A percentile compares a stretch with the other conserved stretches of the same genome.
Evolutionary conservation across 352 stramenopile genomes (phyloP).

Genomic region (Vaucheria bursata): DNA sequence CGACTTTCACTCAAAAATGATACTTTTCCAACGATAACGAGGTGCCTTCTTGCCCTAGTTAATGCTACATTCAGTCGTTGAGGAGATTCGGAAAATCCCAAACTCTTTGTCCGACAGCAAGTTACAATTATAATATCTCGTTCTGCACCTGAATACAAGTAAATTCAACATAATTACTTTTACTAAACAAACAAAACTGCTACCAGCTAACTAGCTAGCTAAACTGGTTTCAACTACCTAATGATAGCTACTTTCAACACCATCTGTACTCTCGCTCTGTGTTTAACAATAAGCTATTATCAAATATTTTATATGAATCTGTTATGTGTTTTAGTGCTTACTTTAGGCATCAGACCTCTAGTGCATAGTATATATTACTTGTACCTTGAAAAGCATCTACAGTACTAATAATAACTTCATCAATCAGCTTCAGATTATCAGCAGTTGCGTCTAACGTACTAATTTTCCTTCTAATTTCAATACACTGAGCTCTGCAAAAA

Average conservation of each 20-base stretch:
- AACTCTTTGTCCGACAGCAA: constrained; percentile 33
- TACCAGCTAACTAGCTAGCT: too few relatives aligned
- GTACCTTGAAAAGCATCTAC: constrained; percentile 50
- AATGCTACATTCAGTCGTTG: constrained; percentile 42
- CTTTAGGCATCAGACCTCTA: too few relatives aligned
- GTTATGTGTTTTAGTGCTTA: too few relatives aligned
- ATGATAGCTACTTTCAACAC: too few relatives aligned
- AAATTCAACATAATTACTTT: too few relatives aligned
- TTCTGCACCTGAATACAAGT: constrained; percentile 25
- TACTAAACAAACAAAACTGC: too few relatives aligned
- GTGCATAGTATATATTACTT: too few relatives aligned
- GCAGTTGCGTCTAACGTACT: background rate
- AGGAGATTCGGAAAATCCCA: constrained; percentile 38
- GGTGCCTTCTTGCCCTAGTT: constrained; percentile 33
- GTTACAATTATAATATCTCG: constrained; percentile 49
- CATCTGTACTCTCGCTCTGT: too few relatives aligned
- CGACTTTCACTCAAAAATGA: background rate
- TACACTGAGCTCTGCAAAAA: background rate
- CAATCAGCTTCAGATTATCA: background rate
- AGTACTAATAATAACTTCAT: constrained; percentile 10
- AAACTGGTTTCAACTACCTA: too few relatives aligned
- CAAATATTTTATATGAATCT: too few relatives aligned
- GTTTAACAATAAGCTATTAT: too few relatives aligned
- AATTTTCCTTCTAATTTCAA: background rate
- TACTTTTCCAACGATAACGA: constrained; percentile 30